phyloP scores from a whole-genome alignment of 345 rosid genomes.

The Lagerstroemia speciosa region DNA sequence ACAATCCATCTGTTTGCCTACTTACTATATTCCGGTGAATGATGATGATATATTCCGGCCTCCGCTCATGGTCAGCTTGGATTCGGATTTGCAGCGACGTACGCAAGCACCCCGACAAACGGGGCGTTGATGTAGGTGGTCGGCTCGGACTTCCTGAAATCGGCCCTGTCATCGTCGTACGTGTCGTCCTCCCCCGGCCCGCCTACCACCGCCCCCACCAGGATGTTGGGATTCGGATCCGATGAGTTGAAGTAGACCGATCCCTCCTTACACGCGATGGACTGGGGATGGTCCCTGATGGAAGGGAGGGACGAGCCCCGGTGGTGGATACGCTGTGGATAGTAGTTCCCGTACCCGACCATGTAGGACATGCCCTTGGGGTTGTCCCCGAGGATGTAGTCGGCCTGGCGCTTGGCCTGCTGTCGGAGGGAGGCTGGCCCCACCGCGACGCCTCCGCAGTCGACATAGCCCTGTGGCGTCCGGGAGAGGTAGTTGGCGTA shows the following conservation, averaged over 20 bases:
- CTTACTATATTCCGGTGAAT: too few relatives aligned
- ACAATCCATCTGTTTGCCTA: too few relatives aligned
- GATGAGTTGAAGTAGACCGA: constrained; percentile 57
- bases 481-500: constrained; percentile 70
- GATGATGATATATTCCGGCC: too few relatives aligned
- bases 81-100: constrained; percentile 71
- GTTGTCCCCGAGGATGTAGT: constrained; percentile 88
- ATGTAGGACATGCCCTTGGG: constrained; percentile 77
- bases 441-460: constrained; percentile 44
- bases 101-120: constrained; percentile 87
- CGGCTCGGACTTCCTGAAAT: constrained; percentile 80
- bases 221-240: constrained; percentile 61
- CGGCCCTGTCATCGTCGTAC: constrained; percentile 54
- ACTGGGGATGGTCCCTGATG: constrained; percentile 43
- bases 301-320: constrained; percentile 86
- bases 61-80: constrained; percentile 22
- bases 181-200: constrained; percentile 74
- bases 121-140: constrained; percentile 96
- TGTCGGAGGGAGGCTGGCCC: constrained; percentile 54
- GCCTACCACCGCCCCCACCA: constrained; percentile 79
- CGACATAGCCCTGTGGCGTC: constrained; percentile 51
- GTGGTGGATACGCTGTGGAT: constrained; percentile 81
- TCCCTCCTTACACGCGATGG: constrained; percentile 69
- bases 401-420: constrained; percentile 76
- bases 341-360: constrained; percentile 75